Evolutionary conservation across 257 asterid species (phyloP), one percentile per base, ranked within the genome.

Genomic region (Schizonepeta tenuifolia): DNA sequence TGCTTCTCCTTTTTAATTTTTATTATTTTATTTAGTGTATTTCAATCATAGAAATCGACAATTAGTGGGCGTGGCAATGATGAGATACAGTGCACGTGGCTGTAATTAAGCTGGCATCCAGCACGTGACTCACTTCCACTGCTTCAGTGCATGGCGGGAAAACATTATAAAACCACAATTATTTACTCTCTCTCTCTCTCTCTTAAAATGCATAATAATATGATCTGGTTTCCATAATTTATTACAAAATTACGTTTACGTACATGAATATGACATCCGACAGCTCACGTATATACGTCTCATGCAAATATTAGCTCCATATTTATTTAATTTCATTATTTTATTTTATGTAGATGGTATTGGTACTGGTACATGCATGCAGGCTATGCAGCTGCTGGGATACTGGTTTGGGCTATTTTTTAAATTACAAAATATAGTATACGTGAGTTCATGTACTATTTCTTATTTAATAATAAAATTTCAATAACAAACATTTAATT

Each of bases 31-130:
- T 18, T 49, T 8, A 11, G 33, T 21, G 4, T 7, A 7, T 51
- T 51, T 58, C 53, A 75, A 75, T 75, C 17, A 75, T 75, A 12
- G 74, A 69, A 75, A 38, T 67, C 38, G 70, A 75, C 28, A 63
- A 68, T 50, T 38, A 75, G 69, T 75, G 75, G 80, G 17, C 67
- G 40, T 75, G 33, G 47, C 71, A 69, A 75, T 75, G 59, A 69
- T 75, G 75, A 65, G 33, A 53, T 43, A 51, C 61, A 61, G 65
- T 69, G 62, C 75, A 69, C 74, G 75, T 69, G 69, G 72, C 66
- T 28, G 31, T 40, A 24, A 73, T 22, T 40, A 53, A 73, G 26
- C 46, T 62, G 67, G 57, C 75, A 69, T 56, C 64, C 15, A 15
- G 64, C 74, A 58, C 69, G 69, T 57, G 70, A 67, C 46, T 74